Conservation (phyloP, 2,329 filamentous ascomycete species). For the Botrytis deweyae region DNA sequence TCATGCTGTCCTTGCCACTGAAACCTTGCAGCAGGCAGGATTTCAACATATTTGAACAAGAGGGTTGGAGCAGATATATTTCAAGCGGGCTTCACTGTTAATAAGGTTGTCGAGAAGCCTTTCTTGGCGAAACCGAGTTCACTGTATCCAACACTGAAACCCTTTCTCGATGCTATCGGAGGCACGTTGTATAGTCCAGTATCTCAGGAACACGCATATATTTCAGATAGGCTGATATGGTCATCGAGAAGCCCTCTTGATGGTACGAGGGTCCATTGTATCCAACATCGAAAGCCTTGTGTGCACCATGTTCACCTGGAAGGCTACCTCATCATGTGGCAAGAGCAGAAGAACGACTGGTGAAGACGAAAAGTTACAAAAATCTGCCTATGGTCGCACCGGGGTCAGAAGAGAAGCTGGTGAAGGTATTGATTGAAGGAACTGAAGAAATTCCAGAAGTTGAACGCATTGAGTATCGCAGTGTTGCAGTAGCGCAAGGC, state of each 20-base stretch:
- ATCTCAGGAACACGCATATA: neutral
- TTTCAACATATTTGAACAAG: neutral
- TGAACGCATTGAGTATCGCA: neutral
- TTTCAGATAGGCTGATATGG: no score
- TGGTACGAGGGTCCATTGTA: neutral
- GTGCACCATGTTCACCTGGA: neutral
- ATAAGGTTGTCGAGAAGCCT: neutral
- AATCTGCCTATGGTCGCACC: neutral
- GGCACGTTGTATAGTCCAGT: neutral
- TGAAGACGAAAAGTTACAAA: neutral
- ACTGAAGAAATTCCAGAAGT: neutral
- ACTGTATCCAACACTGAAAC: neutral
- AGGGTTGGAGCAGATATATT: neutral
- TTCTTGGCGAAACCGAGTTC: neutral
- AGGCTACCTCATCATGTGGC: neutral
- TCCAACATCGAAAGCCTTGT: constrained; percentile 8
- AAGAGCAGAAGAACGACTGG: neutral
- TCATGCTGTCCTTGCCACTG: neutral
- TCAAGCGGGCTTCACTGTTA: neutral
- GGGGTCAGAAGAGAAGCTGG: neutral
- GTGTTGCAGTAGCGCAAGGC: neutral
- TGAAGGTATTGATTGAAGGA: neutral
- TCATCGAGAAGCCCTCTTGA: neutral
- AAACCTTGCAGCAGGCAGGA: neutral
- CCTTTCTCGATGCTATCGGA: neutral